Percentiles rank a stretch among this genome's conserved stretches.
phyloP scores from a whole-genome alignment of 108 stramenopile species.

The Cyclotella cryptica region DNA sequence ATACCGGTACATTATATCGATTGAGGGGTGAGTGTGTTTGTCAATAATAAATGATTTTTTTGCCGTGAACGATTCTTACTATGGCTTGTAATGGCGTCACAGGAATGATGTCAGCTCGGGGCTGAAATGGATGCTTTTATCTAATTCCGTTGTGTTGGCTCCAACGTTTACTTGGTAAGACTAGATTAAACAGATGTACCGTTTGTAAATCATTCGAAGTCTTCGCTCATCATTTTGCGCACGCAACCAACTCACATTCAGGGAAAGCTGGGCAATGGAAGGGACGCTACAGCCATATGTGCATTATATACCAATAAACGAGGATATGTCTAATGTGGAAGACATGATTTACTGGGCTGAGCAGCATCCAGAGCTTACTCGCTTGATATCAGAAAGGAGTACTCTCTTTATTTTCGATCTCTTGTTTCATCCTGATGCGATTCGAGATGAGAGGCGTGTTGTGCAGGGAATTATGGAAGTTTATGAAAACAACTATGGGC shows the following conservation, averaged over 20 bases:
- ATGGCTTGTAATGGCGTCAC: neutral
- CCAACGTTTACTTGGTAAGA: conserved; percentile 37
- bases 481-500: conserved; percentile 53
- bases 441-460: conserved; percentile 39
- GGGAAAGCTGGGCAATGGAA: conserved; percentile 63
- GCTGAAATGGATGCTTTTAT: conserved; percentile 56
- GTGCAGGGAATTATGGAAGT: conserved; percentile 42
- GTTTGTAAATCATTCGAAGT: too few relatives aligned
- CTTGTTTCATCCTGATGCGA: conserved; percentile 50
- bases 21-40: conserved; percentile 42
- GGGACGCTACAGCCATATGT: conserved; percentile 50
- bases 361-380: conserved; percentile 38
- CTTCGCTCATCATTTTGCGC: too few relatives aligned
- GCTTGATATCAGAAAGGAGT: conserved; percentile 51
- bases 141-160: conserved; percentile 53
- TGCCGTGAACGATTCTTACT: neutral
- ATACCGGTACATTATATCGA: conserved; percentile 60
- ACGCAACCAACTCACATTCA: neutral
- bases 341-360: conserved; percentile 63
- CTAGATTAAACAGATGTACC: neutral
- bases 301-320: conserved; percentile 53
- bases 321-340: conserved; percentile 57
- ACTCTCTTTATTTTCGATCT: conserved; percentile 55
- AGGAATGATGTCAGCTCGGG: conserved; percentile 23
- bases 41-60: neutral